Evolutionary conservation across 805 yeast species (phyloP).

Genomic region (Vanderwaltozyma verrucispora): DNA sequence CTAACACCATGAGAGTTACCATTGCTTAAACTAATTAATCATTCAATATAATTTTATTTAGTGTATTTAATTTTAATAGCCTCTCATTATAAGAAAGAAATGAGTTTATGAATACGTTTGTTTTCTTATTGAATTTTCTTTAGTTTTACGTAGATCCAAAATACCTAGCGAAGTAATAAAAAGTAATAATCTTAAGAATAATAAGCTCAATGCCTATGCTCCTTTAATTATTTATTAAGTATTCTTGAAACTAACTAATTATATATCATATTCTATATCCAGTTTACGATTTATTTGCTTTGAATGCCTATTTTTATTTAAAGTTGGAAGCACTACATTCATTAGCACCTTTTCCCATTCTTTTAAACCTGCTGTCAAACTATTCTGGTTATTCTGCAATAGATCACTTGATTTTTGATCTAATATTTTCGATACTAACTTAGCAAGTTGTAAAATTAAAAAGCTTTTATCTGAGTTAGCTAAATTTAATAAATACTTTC

Average conservation of each 20-base stretch:
- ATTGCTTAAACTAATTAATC: slow-evolving; percentile 40
- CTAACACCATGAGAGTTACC: slow-evolving; percentile 93
- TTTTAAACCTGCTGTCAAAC: slow-evolving; percentile 9
- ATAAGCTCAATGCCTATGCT: too few relatives aligned
- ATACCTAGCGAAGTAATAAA: background rate
- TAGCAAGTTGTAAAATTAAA: slow-evolving; percentile 15
- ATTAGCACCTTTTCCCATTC: slow-evolving; percentile 27
- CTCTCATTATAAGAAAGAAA: slow-evolving; percentile 1
- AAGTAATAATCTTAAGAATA: too few relatives aligned
- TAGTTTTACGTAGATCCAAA: background rate
- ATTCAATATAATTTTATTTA: slow-evolving; percentile 1
- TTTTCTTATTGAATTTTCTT: background rate
- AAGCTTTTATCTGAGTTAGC: slow-evolving; percentile 20
- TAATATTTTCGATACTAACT: slow-evolving; percentile 15
- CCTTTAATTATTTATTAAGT: too few relatives aligned
- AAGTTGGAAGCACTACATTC: slow-evolving; percentile 16
- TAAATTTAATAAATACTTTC: slow-evolving; percentile 26
- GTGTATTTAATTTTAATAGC: slow-evolving; percentile 1
- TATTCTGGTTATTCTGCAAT: background rate
- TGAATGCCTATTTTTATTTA: slow-evolving; percentile 18
- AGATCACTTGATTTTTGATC: slow-evolving; percentile 8
- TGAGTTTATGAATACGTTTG: slow-evolving; percentile 5
- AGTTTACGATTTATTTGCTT: slow-evolving; percentile 15
- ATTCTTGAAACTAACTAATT: background rate
- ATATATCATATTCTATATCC: slow-evolving; percentile 18